phyloP scores from a whole-genome alignment of 1,284 basidiomycete species.

The Sutorius eximius region DNA sequence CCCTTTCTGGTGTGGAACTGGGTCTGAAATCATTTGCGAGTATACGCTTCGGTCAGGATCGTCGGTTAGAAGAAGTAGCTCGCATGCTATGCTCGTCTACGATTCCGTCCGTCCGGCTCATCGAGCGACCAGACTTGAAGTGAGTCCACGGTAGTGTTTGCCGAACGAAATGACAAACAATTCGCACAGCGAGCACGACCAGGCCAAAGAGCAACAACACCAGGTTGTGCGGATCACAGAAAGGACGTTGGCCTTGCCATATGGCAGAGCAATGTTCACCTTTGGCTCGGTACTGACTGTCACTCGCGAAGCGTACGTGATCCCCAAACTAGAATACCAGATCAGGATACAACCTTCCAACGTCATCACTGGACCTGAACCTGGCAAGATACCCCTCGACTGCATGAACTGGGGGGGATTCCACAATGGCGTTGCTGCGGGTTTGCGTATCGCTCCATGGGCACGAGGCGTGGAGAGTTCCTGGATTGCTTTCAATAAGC shows the following conservation, averaged over 20 bases:
- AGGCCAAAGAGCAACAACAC: conserved; percentile 77
- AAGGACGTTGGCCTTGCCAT: conserved; percentile 81
- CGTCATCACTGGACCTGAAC: conserved; percentile 60
- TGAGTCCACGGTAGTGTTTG: conserved; percentile 36
- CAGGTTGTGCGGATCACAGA: conserved; percentile 79
- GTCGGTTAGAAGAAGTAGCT: conserved; percentile 83
- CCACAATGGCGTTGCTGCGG: conserved; percentile 95
- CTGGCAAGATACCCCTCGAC: conserved; percentile 66
- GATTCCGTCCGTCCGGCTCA: conserved; percentile 62
- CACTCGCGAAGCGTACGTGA: conserved; percentile 73
- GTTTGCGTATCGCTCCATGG: conserved; percentile 78
- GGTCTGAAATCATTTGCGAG: conserved; percentile 72
- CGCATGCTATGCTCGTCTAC: conserved; percentile 82
- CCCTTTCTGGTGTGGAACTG: conserved; percentile 68
- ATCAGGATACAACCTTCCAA: conserved; percentile 75
- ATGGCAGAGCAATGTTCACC: conserved; percentile 86
- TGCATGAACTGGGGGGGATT: conserved; percentile 92
- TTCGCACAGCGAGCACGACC: conserved; percentile 68
- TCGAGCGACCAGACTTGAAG: conserved; percentile 74
- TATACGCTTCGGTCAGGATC: conserved; percentile 85
- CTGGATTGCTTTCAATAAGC: conserved; percentile 93
- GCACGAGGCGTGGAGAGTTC: conserved; percentile 82
- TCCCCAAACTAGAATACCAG: conserved; percentile 79
- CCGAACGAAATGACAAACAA: not conserved
- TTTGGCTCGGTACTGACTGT: conserved; percentile 75